Base-by-base conservation (phyloP, 305 asterid species). In the Fraxinus paxiana region DNA sequence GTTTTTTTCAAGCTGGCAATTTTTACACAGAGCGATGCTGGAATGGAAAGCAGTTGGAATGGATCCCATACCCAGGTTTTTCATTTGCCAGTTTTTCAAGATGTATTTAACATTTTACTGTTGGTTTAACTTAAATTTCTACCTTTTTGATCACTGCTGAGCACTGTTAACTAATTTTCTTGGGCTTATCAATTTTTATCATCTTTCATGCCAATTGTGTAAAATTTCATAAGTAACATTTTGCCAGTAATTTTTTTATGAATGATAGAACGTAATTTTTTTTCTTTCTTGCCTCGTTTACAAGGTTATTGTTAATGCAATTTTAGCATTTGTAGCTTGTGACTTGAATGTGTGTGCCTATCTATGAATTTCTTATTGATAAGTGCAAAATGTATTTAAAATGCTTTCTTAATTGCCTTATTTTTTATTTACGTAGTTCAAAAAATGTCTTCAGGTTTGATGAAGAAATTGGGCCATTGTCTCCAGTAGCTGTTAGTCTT, bases 31-130 rank as follows among this genome's bases (percentile, higher is more conserved):
- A 76, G 92, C 87, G 65, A 90, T 91, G 94, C 86, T 91, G 79
- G 89, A 89, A 46, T 96, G 98, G 99, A 96, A 93, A 92, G 98
- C 98, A 81, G 97, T 90, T 78, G 91, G 94, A 82, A 93, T 96
- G 97, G 84, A 89, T 75, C 98, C 99, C 43, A 80, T 88, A 61
- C 97, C 98, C 75, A 96, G 99, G 99, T 94, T 83, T 79, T 75
- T 76, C 38, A 72, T 75, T 34, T 54, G 31, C 75, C 71, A 0
- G 10, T 46, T 35, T 46, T 78, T 75, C 20, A 37, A 71, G 80
- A 28, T 33, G 20, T 71, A 28, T 77, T 79, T 80, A 31, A 22
- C 34, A 26, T 79, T 41, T 48, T 73, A 37, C 22, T 65, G 79
- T 77, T 41, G 54, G 56, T 73, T 71, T 24, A 22, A 69, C 37